Percentiles rank a stretch among this genome's conserved stretches.
These are phyloP conservation scores for Epichloe sp. DNA, from an alignment of 2,329 filamentous ascomycete species.

Conservation along the genomic window DNA sequence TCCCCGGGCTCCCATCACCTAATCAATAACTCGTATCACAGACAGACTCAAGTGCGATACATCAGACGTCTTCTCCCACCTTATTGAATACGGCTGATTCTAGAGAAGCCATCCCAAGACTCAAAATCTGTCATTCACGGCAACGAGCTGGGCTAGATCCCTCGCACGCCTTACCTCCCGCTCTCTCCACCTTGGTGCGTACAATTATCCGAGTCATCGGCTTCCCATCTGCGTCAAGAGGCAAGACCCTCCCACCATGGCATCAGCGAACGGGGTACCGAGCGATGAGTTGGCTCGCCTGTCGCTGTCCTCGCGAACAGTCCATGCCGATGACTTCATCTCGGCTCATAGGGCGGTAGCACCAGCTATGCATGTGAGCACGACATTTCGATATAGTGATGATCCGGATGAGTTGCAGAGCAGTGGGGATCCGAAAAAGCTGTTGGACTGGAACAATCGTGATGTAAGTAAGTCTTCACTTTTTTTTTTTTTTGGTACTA, in stretches of 20 bases:
- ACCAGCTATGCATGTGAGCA: slow-evolving; percentile 80
- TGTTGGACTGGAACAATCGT: slow-evolving; percentile 38
- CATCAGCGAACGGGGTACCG: neutral
- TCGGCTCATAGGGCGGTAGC: slow-evolving; percentile 68
- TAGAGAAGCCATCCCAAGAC: neutral
- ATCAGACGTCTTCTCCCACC: no score
- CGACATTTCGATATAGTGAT: slow-evolving; percentile 70
- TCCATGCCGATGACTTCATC: slow-evolving; percentile 72
- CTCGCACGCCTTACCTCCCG: no score
- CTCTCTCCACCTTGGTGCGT: neutral
- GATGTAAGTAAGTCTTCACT: slow-evolving; percentile 33
- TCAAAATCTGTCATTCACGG: no score
- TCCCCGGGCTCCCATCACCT: neutral
- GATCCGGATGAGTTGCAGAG: slow-evolving; percentile 52
- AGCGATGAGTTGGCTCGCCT: slow-evolving; percentile 12
- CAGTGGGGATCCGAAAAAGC: slow-evolving; percentile 19
- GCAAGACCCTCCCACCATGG: neutral
- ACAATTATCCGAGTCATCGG: neutral
- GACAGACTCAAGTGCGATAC: no score
- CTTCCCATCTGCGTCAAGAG: neutral
- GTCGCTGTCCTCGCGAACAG: slow-evolving; percentile 53
- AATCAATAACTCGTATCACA: neutral
- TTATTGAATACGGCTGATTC: no score
- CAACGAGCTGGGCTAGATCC: no score
- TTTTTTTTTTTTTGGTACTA: neutral